Evolutionary conservation across 768 basidiomycete species (phyloP), one percentile per base, ranked within the genome.

Genomic region (Podaxis sp.): DNA sequence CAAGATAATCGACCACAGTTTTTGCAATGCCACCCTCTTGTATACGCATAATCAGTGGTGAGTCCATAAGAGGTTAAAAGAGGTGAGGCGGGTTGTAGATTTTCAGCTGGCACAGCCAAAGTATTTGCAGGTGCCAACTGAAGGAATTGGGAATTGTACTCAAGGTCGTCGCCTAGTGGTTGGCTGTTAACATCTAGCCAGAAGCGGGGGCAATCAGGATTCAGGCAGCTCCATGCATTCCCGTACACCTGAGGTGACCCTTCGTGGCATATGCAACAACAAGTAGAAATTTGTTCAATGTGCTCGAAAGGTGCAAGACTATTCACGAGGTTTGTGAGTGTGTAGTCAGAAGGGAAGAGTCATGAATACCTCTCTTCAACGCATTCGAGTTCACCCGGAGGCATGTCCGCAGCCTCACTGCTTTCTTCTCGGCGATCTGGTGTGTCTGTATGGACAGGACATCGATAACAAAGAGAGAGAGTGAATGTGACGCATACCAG

Each of bases 1-100:
- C 85, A 86, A 8, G 90, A 90, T 44, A 93, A 73, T 26, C 90
- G 82, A 30, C 92, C 92, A 68, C 92, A 94, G 7, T 71, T 63
- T 17, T 59, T 65, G 70, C 92, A 94, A 69, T 90, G 88, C 77
- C 85, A 86, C 1, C 92, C 92, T 67, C 83, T 83, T 15, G 80
- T 85, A 66, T 82, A 88, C 4, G 78, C 75, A 64, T 83, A 84
- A 2, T 79, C 77, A 3, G 87, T 89, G 9, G 79, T 80, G 36
- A 84, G 72, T 1, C 76, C 78, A 49, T 74, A 64, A 12, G 61
- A 62, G 11, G 13, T 26, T 17, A 38, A 19, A 9, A 54, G 38
- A 22, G 61, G 61, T 55, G 24, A 26, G 19, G 30, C 40, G 5
- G 61, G 61, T 22, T 54, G 53, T 4, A 62, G 30, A 11, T 62